Conservation (phyloP, 2,329 filamentous ascomycete genomes). For the Nakataea oryzae region DNA sequence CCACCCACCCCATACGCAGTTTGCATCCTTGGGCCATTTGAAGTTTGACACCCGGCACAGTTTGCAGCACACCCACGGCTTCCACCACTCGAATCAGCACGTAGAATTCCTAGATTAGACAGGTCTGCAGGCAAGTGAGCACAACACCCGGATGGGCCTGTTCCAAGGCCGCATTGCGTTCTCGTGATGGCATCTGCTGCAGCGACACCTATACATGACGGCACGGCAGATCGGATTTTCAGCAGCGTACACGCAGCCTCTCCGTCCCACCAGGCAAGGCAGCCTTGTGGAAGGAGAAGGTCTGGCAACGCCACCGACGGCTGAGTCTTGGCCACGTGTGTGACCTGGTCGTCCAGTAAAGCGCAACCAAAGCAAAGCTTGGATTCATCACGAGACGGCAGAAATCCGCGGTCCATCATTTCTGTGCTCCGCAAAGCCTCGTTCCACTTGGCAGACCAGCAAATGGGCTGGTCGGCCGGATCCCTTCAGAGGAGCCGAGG, state of each 20-base stretch:
- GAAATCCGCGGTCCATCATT: not conserved
- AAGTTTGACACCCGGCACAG: not conserved
- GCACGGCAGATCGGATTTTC: not conserved
- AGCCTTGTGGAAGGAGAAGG: not conserved
- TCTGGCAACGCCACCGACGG: not conserved
- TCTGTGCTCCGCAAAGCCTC: not conserved
- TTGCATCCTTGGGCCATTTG: not conserved
- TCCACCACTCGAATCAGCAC: not conserved
- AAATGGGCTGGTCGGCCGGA: too few relatives aligned
- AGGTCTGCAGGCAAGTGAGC: not conserved
- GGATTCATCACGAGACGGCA: not conserved
- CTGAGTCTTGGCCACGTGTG: not conserved
- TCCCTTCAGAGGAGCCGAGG: not conserved
- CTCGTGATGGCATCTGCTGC: not conserved
- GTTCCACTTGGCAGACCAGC: not conserved
- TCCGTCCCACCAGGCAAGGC: not conserved
- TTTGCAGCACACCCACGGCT: not conserved
- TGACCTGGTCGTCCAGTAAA: not conserved
- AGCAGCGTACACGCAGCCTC: not conserved
- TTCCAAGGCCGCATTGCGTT: not conserved
- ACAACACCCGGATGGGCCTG: not conserved
- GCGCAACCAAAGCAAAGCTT: not conserved
- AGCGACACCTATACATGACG: not conserved
- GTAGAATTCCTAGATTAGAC: not conserved
- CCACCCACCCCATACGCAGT: too few relatives aligned